Evolutionary conservation across 768 basidiomycete genomes (phyloP).

Genomic region (Rhodotorula babjevae): DNA sequence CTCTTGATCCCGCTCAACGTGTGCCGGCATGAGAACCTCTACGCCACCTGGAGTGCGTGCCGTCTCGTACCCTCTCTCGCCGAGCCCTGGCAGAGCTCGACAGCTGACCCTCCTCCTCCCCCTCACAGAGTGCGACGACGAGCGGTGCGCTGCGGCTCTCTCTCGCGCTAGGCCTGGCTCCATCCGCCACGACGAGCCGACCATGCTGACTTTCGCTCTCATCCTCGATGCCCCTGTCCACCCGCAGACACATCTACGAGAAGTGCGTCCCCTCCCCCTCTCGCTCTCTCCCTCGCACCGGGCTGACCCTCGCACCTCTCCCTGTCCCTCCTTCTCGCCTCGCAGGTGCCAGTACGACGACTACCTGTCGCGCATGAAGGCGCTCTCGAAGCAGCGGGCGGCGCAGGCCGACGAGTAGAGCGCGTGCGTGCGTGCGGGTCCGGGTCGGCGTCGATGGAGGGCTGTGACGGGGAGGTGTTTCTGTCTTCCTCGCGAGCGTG

Average conservation of each 20-base stretch:
- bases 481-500: neutral
- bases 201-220: neutral
- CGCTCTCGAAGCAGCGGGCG: conserved; percentile 22
- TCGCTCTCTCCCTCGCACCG: neutral
- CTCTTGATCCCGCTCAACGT: conserved; percentile 42
- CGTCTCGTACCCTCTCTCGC: neutral
- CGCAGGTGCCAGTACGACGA: conserved; percentile 44
- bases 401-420: conserved; percentile 13
- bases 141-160: conserved; percentile 31
- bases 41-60: conserved; percentile 42
- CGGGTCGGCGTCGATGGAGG: too few species aligned
- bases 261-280: conserved; percentile 29
- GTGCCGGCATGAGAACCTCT: conserved; percentile 43
- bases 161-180: too few species aligned
- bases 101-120: neutral
- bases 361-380: conserved; percentile 41
- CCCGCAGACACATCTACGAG: conserved; percentile 41
- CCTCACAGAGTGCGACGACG: conserved; percentile 42
- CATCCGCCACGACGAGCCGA: fast-evolving
- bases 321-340: neutral
- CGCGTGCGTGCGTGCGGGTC: too few species aligned
- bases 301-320: neutral
- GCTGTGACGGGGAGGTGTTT: neutral
- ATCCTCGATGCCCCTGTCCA: too few species aligned
- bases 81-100: too few species aligned